Percentiles rank a stretch among this genome's conserved stretches.
These are phyloP conservation scores for Trametes sp. DNA, from an alignment of 1,284 basidiomycete species.

Conservation along the genomic window DNA sequence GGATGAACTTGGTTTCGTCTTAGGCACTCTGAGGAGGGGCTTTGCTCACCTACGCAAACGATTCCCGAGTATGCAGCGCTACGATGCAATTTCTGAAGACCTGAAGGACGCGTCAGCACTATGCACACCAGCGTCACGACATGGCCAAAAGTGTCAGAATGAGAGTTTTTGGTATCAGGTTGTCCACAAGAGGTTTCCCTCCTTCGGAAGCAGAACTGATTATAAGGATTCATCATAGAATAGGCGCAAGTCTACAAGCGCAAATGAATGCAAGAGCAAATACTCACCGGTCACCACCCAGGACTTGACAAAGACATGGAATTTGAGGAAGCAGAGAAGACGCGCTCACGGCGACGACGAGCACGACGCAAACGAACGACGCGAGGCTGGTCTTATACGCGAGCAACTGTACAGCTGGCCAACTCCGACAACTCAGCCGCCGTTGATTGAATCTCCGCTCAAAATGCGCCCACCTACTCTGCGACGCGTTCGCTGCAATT, in stretches of 20 bases:
- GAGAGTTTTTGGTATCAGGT: slow-evolving; percentile 63
- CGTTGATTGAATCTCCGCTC: slow-evolving; percentile 1
- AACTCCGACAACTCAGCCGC: slow-evolving; percentile 36
- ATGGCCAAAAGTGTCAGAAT: slow-evolving; percentile 38
- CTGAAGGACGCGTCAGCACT: slow-evolving; percentile 15
- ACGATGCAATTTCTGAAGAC: neutral
- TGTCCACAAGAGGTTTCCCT: slow-evolving; percentile 76
- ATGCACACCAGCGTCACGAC: neutral
- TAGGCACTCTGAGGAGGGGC: slow-evolving; percentile 23
- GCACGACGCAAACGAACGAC: neutral
- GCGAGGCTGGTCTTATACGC: slow-evolving; percentile 28
- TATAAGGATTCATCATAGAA: slow-evolving; percentile 59
- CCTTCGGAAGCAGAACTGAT: slow-evolving; percentile 88
- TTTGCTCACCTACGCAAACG: slow-evolving; percentile 33
- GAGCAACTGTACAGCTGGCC: slow-evolving; percentile 40
- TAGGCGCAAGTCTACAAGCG: slow-evolving; percentile 8
- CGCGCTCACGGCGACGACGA: neutral
- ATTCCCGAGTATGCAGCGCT: no score
- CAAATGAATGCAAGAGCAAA: slow-evolving; percentile 7
- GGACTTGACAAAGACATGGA: no score
- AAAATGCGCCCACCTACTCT: neutral
- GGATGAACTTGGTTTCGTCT: slow-evolving; percentile 83
- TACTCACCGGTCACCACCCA: slow-evolving; percentile 36
- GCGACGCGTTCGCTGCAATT: neutral
- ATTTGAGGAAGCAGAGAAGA: slow-evolving; percentile 1